Evolutionary conservation across 2,329 filamentous ascomycete species (phyloP), one percentile per base, ranked within the genome.

Genomic region (Daldinia sp.): DNA sequence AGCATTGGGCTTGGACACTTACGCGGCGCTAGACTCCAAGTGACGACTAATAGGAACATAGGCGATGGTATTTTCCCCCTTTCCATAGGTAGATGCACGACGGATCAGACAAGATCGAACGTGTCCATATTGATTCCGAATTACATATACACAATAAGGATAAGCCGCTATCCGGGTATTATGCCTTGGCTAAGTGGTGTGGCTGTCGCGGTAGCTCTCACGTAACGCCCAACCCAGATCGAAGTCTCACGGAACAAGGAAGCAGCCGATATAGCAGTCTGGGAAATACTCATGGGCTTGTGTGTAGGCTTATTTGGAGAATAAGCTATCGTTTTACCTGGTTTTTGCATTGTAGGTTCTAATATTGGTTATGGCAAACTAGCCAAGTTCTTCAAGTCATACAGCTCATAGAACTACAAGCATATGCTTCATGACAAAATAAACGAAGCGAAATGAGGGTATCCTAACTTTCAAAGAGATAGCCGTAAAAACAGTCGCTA

Each of bases 401-500:
- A 29, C 19, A 8, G 8, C 4, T 29, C 27, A 48, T 30, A 27
- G 45, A 48, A 48, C 8, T 17, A 13, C 8, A 48, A 32, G 25
- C 8, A 19, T 19, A 3, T 29, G 27, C 25, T 21, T 41, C 23
- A 25, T 19, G 15, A 50, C 25, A 55, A 41, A 53, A 25, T 27
- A 61, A 62, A 63, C 3, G 15, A 11, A 48, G 45, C 15, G 15
- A 48, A 48, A 30, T 48, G 60, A 54, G 57, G 57, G 61, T 67
- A 61, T 67, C 57, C 10, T 45, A 43, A 56, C 59, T 57, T 53
- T 30, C 34, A 25, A 27, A 43, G 21, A 48, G 52, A 48, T 11
- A 49, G 4, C 25, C 23, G 37, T 23, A 35, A 50, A 41, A 30
- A 7, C 27, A 21, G 56, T 17, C 25, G 39, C 55, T 53, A 60